A percentile compares a stretch with the other conserved stretches of the same genome.
Conservation (phyloP, 1,139 yeast species). For the Blastobotrys apis region DNA sequence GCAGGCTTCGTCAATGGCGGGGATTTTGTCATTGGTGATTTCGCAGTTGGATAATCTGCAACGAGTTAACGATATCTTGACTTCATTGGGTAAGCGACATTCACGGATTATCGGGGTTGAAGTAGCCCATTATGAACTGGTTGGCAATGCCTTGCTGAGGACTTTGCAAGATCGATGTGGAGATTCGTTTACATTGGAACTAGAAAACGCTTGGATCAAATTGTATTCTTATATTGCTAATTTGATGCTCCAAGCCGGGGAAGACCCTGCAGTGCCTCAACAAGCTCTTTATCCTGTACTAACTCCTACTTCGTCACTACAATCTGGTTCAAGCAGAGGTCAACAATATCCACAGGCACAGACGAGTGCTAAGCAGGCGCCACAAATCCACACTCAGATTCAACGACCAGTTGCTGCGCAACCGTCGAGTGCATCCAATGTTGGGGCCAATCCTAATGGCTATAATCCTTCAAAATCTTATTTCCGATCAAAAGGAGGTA, state of each 20-base stretch:
- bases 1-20: conserved; percentile 77
- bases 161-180: conserved; percentile 70
- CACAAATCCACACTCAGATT: conserved; percentile 1
- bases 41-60: conserved; percentile 42
- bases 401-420: conserved; percentile 10
- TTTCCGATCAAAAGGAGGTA: conserved; percentile 13
- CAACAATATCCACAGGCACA: conserved; percentile 3
- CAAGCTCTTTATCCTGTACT: conserved; percentile 24
- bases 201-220: conserved; percentile 69
- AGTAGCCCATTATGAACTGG: conserved; percentile 64
- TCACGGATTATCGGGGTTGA: conserved; percentile 72
- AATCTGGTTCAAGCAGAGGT: conserved; percentile 12
- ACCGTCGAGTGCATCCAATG: conserved; percentile 9
- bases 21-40: conserved; percentile 64
- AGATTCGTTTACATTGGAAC: conserved; percentile 44
- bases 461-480: conserved; percentile 20
- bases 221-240: conserved; percentile 54
- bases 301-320: conserved; percentile 18
- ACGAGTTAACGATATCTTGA: conserved; percentile 55
- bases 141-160: conserved; percentile 73
- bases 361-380: conserved; percentile 1
- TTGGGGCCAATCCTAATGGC: conserved; percentile 13
- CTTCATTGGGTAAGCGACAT: conserved; percentile 68
- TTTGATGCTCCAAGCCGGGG: conserved; percentile 57
- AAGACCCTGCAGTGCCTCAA: conserved; percentile 47